These are phyloP conservation scores for Trichoderma harzianum DNA, from an alignment of 2,329 filamentous ascomycete genomes.

Conservation along the genomic window DNA sequence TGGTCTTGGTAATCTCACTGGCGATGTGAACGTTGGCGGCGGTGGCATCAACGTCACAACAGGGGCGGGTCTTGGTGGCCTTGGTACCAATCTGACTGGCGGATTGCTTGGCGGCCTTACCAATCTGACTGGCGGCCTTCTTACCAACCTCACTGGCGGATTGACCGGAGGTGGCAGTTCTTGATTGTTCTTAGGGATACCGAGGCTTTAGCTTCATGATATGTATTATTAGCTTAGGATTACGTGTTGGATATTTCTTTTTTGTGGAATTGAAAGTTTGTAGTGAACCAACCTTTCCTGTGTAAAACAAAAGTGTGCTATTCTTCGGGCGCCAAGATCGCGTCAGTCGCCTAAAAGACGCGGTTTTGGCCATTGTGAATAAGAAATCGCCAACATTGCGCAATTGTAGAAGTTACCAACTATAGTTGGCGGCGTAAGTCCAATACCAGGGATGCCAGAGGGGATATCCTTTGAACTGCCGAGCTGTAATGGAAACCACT, in stretches of 20 bases:
- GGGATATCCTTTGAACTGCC: not conserved
- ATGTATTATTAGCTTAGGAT: constrained; percentile 16
- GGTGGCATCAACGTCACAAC: not conserved
- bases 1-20: not conserved
- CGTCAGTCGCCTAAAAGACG: not conserved
- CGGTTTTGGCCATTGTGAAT: not conserved
- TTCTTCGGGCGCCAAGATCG: not conserved
- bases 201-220: not conserved
- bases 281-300: not conserved
- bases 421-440: not conserved
- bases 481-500: not conserved
- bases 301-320: not conserved
- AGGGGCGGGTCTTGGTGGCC: not conserved
- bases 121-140: not conserved
- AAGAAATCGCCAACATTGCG: not conserved
- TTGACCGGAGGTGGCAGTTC: not conserved
- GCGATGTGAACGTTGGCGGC: not conserved
- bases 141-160: not conserved
- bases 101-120: not conserved
- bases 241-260: not conserved
- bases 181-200: not conserved
- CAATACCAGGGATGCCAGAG: not conserved
- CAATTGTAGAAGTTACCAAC: not conserved
- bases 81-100: not conserved
- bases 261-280: not conserved